Base-by-base conservation (phyloP, 2,329 filamentous ascomycete genomes). In the Leptographium galeiforme region DNA sequence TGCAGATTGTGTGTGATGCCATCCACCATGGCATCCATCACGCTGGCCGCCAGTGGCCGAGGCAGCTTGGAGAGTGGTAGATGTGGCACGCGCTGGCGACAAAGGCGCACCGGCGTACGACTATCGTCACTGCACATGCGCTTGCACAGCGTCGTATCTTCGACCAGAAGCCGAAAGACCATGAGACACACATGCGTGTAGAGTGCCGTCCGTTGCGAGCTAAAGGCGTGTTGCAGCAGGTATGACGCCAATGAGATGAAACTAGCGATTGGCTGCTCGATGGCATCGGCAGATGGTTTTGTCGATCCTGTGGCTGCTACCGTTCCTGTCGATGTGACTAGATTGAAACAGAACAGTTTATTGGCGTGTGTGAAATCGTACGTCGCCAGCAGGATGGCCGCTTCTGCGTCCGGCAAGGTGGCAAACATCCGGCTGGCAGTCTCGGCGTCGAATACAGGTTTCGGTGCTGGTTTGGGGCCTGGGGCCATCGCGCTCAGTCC, bases 361-460 rank as follows among this genome's bases (percentile, higher is more conserved):
- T 97, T 98, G 38, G 90, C 86, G 63, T 95, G 86, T 4, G 84
- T 82, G 65, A 97, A 97, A 66, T 97, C 93, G 65, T 97, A 98
- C 0, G 88, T 84, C 0, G 89, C 84, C 38, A 98, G 75, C 5
- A 97, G 70, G 3, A 94, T 75, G 6, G 90, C 83, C 16, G 89
- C 86, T 66, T 90, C 83, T 55, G 83, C 78, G 3, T 83, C 82
- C 1, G 93, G 93, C 84, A 96, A 70, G 57, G 81, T 77, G 6
- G 82, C 76, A 64, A 97, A 95, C 64, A 90, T 78, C 54, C 84
- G 79, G 66, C 91, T 95, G 8, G 85, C 82, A 54, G 87, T 87
- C 59, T 95, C 90, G 13, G 81, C 79, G 55, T 87, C 86, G 55
- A 87, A 80, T 0, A 77, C 77, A 1, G 73, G 70, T 51, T 76